Conservation (phyloP, 2,329 filamentous ascomycete genomes). For the Aspergillus udagawae region DNA sequence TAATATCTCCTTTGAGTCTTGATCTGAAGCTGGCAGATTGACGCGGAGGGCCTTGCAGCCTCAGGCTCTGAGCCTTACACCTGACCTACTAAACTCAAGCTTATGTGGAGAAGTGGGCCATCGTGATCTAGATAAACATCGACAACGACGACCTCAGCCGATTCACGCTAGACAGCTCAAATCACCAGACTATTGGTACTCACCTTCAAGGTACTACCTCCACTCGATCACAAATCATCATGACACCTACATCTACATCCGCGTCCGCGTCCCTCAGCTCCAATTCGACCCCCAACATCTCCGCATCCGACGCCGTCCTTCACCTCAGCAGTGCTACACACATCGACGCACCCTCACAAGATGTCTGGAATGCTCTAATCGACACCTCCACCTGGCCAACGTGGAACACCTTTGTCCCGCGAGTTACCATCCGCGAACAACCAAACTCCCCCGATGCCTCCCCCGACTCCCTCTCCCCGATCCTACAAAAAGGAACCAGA, state of each 20-base stretch:
- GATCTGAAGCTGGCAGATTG: neutral
- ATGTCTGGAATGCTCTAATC: conserved; percentile 43
- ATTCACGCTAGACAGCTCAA: no score
- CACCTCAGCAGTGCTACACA: conserved; percentile 31
- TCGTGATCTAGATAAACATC: neutral
- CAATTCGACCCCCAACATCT: conserved; percentile 28
- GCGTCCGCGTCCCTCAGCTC: neutral
- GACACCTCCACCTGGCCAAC: conserved; percentile 44
- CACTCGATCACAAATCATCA: neutral
- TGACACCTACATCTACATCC: neutral
- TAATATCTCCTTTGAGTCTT: neutral
- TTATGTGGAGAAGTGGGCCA: neutral
- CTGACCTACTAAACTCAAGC: neutral
- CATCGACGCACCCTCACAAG: conserved; percentile 39
- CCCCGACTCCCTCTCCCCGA: conserved; percentile 16
- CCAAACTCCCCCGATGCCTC: conserved; percentile 18
- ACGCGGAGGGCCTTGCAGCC: neutral
- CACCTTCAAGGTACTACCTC: neutral
- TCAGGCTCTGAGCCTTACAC: neutral
- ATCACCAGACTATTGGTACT: neutral
- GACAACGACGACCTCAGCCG: neutral
- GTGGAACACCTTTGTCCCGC: conserved; percentile 47
- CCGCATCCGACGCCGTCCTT: conserved; percentile 24
- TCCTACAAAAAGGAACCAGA: conserved; percentile 37
- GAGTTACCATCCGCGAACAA: conserved; percentile 44